phyloP scores from a whole-genome alignment of 768 basidiomycete species.

The Lentinula boryana region DNA sequence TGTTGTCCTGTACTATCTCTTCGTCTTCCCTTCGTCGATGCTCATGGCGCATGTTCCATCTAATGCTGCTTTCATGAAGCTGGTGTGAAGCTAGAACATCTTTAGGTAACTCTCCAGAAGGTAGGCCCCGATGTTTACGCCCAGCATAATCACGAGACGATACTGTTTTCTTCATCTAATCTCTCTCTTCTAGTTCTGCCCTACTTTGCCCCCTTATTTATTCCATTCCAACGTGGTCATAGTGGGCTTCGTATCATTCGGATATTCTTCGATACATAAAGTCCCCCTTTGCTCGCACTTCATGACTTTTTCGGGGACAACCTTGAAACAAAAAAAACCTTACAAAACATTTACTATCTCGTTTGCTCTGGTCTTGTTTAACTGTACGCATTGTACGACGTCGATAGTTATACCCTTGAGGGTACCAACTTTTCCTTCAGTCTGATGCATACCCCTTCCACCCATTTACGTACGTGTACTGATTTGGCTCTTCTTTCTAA shows the following conservation, averaged over 20 bases:
- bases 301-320: slow-evolving; percentile 13
- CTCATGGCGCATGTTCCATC: neutral
- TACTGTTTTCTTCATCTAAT: neutral
- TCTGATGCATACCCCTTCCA: neutral
- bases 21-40: neutral
- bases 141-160: neutral
- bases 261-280: neutral
- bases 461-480: neutral
- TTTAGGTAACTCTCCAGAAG: neutral
- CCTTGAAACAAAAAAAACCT: slow-evolving; percentile 11
- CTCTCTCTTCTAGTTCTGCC: neutral
- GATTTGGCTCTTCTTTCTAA: too few relatives aligned
- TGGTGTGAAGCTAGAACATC: neutral
- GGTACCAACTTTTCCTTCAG: slow-evolving; percentile 16
- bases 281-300: slow-evolving; percentile 6
- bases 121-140: neutral
- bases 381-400: slow-evolving; percentile 11
- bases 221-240: slow-evolving; percentile 2
- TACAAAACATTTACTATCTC: slow-evolving; percentile 7
- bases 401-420: slow-evolving; percentile 17
- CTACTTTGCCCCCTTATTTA: slow-evolving; percentile 3
- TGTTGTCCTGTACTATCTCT: neutral
- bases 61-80: neutral
- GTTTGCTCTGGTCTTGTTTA: slow-evolving; percentile 12
- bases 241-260: neutral